Evolutionary conservation across 345 rosid genomes (phyloP), one percentile per base, ranked within the genome.

Genomic region (Pseudoturritis turrita): DNA sequence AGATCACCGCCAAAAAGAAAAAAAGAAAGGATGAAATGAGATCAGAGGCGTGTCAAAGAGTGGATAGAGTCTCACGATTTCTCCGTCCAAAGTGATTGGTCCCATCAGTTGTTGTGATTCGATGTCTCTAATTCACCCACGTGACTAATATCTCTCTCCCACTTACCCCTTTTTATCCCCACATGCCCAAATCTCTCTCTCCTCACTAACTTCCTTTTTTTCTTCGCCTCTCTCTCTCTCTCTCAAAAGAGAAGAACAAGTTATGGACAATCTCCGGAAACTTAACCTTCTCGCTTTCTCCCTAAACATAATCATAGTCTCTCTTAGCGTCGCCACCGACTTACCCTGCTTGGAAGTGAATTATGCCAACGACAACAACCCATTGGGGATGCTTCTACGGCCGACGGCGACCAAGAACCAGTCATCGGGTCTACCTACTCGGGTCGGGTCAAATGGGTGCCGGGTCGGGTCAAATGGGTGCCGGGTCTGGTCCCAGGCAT

Each of bases 401-500:
- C 35, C 67, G 21, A 55, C 52, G 19, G 58, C 52, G 17, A 31
- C 45, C 9, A 77, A 52, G 13, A 77, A 77, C 69, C 77, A 59
- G 5, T 77, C 80, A 3, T 47, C 63, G 25, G 53, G 14, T 26
- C 15, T 6, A 22, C 44, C 60, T 6, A 46, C 15, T 36, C 59
- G 2, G 14, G 53, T 53, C 37, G 46, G 52, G 19, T 72, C 69
- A 52, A 43, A 67, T 19, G 73, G 36, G 35, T 77, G 80, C 7
- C 50, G 28, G 26, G 69, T 71, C 13, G 71, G 80, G 80, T 50
- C 69, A 52, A 43, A 67, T 19, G 73, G 36, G 35, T 77, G 80
- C 7, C 50, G 28, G 26, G 69, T 71, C 13, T 77, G 80, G 80
- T 50, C 45, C 35, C 17, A 45, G 18, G 45, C 29, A 0, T 77